Conservation (phyloP, 108 stramenopile species). For the Cyclotella sp. region DNA sequence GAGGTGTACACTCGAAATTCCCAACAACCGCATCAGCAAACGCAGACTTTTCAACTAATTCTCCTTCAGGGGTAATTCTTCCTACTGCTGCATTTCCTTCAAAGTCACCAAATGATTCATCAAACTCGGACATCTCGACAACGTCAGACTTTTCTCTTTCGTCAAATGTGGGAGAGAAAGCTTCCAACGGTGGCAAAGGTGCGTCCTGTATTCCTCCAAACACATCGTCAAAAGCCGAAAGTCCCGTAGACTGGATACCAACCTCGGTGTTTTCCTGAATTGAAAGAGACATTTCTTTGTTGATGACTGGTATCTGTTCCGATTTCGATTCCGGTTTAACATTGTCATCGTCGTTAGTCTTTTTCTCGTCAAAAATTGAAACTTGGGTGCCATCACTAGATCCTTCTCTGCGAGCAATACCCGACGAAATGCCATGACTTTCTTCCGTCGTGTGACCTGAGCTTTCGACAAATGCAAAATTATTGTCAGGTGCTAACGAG, state of each 20-base stretch:
- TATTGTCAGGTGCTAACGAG: too few species aligned
- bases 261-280: slow-evolving; percentile 36
- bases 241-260: background rate
- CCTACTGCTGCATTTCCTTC: slow-evolving; percentile 17
- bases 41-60: background rate
- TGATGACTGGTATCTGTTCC: background rate
- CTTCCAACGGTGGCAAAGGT: slow-evolving; percentile 37
- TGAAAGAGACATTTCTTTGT: slow-evolving; percentile 2
- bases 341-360: background rate
- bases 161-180: background rate
- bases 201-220: slow-evolving; percentile 44
- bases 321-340: background rate
- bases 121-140: background rate
- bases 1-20: background rate
- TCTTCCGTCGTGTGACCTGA: too few species aligned
- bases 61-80: slow-evolving; percentile 5
- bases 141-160: background rate
- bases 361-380: slow-evolving; percentile 13
- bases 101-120: slow-evolving; percentile 38
- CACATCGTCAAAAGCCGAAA: slow-evolving; percentile 38
- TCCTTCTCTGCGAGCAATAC: background rate
- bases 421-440: background rate
- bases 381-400: background rate
- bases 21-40: background rate
- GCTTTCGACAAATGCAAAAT: too few species aligned